Evolutionary conservation across 257 asterid genomes (phyloP).

Genomic region (Nicotiana paniculata): DNA sequence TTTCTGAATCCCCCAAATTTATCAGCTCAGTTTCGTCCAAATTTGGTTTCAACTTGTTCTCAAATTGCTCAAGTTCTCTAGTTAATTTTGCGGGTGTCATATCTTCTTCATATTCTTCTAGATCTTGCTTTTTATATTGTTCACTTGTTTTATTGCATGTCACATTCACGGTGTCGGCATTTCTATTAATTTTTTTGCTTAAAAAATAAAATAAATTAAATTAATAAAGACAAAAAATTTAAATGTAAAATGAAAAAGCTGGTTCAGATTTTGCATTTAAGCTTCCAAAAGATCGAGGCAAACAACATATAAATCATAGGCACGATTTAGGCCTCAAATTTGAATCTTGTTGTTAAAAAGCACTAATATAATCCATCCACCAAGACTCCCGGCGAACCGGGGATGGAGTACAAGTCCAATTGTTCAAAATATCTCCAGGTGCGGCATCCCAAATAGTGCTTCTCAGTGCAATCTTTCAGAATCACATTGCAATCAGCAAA

Average conservation of each 20-base stretch:
- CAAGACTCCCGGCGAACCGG: neutral
- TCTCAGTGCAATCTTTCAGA: neutral
- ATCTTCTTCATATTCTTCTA: neutral
- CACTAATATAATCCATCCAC: too few relatives aligned
- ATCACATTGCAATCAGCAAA: accelerated
- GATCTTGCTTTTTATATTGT: neutral
- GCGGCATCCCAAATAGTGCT: too few relatives aligned
- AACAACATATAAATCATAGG: too few relatives aligned
- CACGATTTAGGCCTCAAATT: too few relatives aligned
- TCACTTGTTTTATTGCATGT: neutral
- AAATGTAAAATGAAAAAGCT: too few relatives aligned
- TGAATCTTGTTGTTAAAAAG: too few relatives aligned
- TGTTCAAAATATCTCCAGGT: too few relatives aligned
- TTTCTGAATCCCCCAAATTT: neutral
- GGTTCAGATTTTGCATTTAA: too few relatives aligned
- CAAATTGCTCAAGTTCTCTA: neutral
- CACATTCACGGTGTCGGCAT: neutral
- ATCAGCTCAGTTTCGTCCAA: neutral
- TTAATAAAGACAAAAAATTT: too few relatives aligned
- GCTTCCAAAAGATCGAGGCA: too few relatives aligned
- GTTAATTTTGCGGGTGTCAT: neutral
- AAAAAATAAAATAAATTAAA: too few relatives aligned
- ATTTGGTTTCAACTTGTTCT: neutral
- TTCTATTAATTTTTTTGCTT: neutral
- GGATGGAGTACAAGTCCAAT: too few relatives aligned